Percentiles rank a stretch among this genome's conserved stretches.
phyloP scores from a whole-genome alignment of 1,139 yeast genomes.

The Candida sp. region DNA sequence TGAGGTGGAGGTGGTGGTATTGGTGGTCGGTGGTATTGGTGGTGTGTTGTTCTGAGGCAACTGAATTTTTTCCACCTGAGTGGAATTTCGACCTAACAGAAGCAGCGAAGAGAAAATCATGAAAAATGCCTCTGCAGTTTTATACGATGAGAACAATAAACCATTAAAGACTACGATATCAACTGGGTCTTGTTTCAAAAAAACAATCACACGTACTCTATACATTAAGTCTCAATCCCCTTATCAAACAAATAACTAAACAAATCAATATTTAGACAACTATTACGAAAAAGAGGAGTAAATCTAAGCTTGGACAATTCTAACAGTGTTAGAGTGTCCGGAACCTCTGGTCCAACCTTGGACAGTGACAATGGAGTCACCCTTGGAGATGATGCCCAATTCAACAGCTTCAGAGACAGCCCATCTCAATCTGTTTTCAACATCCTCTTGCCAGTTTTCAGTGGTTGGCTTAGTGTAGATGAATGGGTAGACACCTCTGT shows the following conservation, averaged over 20 bases:
- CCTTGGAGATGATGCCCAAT: constrained; percentile 83
- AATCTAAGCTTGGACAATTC: constrained; percentile 59
- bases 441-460: constrained; percentile 95
- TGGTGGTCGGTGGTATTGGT: neutral
- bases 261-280: constrained; percentile 1
- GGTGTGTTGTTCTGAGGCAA: no score
- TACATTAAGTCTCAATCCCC: constrained; percentile 1
- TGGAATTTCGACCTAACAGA: neutral
- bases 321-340: constrained; percentile 98
- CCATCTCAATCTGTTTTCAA: constrained; percentile 92
- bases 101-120: neutral
- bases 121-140: neutral
- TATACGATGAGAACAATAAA: neutral
- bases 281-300: neutral
- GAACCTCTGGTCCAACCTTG: constrained; percentile 99
- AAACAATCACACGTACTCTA: constrained; percentile 1
- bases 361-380: constrained; percentile 91
- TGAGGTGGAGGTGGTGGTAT: neutral
- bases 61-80: neutral
- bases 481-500: constrained; percentile 99
- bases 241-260: neutral
- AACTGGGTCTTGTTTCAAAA: neutral
- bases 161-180: neutral
- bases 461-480: constrained; percentile 71
- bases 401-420: constrained; percentile 92